Base-by-base conservation (phyloP, 352 stramenopile species). In the Phytophthora boehmeriae region DNA sequence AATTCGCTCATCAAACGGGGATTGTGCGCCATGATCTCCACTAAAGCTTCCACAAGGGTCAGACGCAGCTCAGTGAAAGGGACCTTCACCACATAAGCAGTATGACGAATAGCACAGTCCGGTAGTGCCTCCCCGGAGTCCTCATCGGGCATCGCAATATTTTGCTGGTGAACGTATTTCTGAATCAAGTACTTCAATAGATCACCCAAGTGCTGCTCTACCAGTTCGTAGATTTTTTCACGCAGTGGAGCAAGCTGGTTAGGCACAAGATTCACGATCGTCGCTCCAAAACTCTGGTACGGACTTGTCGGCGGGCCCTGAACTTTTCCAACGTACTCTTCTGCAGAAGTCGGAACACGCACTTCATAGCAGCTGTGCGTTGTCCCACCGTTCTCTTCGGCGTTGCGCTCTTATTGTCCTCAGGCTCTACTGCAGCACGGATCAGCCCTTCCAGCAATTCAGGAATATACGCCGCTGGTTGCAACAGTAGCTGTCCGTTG, bases 61-160 rank as follows among this genome's bases (percentile, higher is more conserved):
- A 97, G 78, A 6, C 90, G 89, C 59, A 96, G 86, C 61, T 96
- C 86, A 13, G 90, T 96, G 68, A 97, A 97, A 23, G 90, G 90
- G 25, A 90, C 81, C 56, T 92, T 90, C 23, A 97, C 89, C 28
- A 94, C 75, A 52, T 97, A 97, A 5, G 79, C 86, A 44, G 90
- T 95, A 67, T 97, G 89, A 30, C 86, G 85, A 47, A 95, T 81
- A 2, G 81, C 76, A 39, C 75, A 66, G 1, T 81, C 73, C 0
- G 84, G 80, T n/a, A 92, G 66, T 14, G 69, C 63, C 39, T 84
- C 82, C 54, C 74, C 77, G 57, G 71, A 85, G 20, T 74, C 79
- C 43, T 75, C 67, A 48, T 87, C 44, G 13, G 85, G 72, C 80
- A 89, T 90, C 53, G 83, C 72, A 46, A 90, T 95, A 36, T 83